Percentiles rank a stretch among this genome's conserved stretches.
Conservation (phyloP, 768 basidiomycete genomes). For the Paxillus rubicundulus region DNA sequence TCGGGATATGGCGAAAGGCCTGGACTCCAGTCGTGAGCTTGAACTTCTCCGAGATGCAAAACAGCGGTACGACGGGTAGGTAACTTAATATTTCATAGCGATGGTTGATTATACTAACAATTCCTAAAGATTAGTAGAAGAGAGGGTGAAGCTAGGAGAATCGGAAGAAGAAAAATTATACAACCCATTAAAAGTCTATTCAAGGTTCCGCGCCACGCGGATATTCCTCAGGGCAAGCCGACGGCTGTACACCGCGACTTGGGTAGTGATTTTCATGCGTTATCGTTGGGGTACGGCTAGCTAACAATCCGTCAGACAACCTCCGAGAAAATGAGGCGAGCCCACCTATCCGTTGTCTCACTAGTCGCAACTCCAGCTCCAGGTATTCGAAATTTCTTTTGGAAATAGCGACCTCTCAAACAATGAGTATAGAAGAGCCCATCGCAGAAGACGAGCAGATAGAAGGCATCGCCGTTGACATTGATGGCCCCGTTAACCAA, state of each 20-base stretch:
- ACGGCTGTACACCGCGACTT: not conserved
- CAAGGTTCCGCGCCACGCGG: not conserved
- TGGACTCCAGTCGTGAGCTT: not conserved
- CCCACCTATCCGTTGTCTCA: not conserved
- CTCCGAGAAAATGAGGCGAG: constrained; percentile 1
- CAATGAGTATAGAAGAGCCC: no score
- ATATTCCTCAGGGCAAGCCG: not conserved
- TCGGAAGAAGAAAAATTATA: not conserved
- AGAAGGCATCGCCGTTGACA: no score
- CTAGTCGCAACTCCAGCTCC: not conserved
- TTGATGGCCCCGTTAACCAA: no score
- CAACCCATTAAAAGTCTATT: not conserved
- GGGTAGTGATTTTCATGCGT: not conserved
- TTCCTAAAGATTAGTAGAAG: not conserved
- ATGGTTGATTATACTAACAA: not conserved
- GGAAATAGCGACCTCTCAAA: no score
- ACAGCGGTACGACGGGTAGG: not conserved
- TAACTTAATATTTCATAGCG: not conserved
- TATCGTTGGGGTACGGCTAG: not conserved
- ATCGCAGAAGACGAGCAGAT: no score
- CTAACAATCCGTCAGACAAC: not conserved
- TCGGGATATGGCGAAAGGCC: not conserved
- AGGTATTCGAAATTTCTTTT: not conserved
- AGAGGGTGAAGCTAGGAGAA: not conserved
- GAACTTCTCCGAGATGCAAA: not conserved